These are phyloP conservation scores for Syncephalis fuscata DNA, from an alignment of 371 early-diverging fungal genomes.

Conservation along the genomic window DNA sequence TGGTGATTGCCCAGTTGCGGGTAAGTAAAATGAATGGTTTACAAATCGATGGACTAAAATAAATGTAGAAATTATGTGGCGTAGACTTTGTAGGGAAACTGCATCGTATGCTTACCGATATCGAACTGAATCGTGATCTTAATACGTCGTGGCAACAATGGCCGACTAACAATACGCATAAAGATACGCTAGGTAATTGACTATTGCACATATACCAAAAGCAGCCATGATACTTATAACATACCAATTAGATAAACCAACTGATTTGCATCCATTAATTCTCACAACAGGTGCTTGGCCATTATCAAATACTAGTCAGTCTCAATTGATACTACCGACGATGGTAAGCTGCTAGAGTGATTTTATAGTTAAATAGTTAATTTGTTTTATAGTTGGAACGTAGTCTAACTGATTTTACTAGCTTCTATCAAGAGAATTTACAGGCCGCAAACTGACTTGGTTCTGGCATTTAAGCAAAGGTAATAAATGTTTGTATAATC, in stretches of 20 bases:
- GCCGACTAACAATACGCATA: conserved; percentile 11
- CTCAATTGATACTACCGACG: conserved; percentile 44
- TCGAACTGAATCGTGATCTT: conserved; percentile 56
- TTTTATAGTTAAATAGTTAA: too few relatives aligned
- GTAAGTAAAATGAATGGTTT: conserved; percentile 11
- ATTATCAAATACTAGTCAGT: conserved; percentile 31
- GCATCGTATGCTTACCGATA: conserved; percentile 81
- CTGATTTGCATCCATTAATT: conserved; percentile 57
- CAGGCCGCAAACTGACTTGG: conserved; percentile 75
- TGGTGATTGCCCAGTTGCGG: conserved; percentile 49
- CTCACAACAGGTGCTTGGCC: conserved; percentile 89
- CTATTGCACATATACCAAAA: background rate
- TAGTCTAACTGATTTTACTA: conserved; percentile 47
- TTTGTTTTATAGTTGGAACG: conserved; percentile 49
- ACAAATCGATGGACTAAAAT: background rate
- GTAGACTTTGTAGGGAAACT: conserved; percentile 79
- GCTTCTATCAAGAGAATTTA: conserved; percentile 54
- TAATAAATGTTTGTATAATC: conserved; percentile 6
- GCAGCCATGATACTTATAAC: background rate
- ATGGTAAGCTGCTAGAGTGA: conserved; percentile 26
- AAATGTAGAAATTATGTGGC: conserved; percentile 40
- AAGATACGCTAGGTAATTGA: conserved; percentile 20
- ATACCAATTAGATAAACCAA: conserved; percentile 12
- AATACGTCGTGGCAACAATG: conserved; percentile 40
- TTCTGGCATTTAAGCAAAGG: conserved; percentile 72